Evolutionary conservation across 805 yeast species (phyloP), one percentile per base, ranked within the genome.

Genomic region (Lachancea dasiensis): DNA sequence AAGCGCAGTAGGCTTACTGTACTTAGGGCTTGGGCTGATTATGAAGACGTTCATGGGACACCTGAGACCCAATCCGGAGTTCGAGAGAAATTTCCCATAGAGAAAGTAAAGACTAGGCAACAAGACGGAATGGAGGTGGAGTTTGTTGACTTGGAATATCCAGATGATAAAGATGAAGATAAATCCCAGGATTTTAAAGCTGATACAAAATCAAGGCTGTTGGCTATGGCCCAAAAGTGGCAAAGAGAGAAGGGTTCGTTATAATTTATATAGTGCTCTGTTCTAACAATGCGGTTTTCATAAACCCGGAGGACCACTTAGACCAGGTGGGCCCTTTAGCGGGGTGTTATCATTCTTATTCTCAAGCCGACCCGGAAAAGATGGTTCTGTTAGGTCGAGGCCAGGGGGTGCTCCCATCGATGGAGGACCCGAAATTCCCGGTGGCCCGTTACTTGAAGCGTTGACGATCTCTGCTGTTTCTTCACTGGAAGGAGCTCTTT

Each of bases 31-130:
- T 73, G 79, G 68, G 65, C 67, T 34, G 67, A 69, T 39, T 87
- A 83, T 59, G 95, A 86, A 50, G 48, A 60, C 27, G 57, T 56
- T 2, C 75, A 86, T 52, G 95, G 95, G 0, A 56, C 63, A 22
- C 55, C 42, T 0, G 66, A 61, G 5, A 47, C 72, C 0, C 45
- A 62, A 10, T 54, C 51, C 2, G 45, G 42, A 5, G 68, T 79
- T 4, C 54, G 54, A 6, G 56, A 57, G 19, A 71, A 79, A 45
- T 53, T 75, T 32, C 95, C 95, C 1, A 16, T 13, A 14, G 60
- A 65, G 6, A 50, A 71, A 8, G 71, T 72, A 14, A 74, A 68
- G 45, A 38, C 34, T 22, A 41, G 26, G 14, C 37, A n/a, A 4
- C 10, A 27, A 3, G 46, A 46, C 5, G 67, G 70, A 48, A 79